Conservation (phyloP, 306 rosid genomes). For the Geum urbanum region DNA sequence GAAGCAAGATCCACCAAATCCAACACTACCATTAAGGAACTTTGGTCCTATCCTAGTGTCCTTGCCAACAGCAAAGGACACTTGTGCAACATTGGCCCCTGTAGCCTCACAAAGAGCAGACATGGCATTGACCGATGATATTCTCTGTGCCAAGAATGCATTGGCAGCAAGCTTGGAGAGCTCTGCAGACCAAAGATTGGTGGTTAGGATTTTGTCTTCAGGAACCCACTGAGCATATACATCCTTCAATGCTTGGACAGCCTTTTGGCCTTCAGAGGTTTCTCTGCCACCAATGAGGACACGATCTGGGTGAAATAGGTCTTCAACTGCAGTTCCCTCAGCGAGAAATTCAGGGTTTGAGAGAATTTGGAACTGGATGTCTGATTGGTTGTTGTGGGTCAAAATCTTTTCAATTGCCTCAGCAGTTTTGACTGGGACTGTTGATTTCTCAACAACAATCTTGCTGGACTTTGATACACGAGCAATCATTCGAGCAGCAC, state of each 20-base stretch:
- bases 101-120: slow-evolving; percentile 99
- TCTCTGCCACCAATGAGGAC: slow-evolving; percentile 94
- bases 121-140: slow-evolving; percentile 92
- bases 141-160: slow-evolving; percentile 94
- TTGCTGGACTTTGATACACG: slow-evolving; percentile 86
- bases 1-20: slow-evolving; percentile 97
- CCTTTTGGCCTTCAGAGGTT: slow-evolving; percentile 69
- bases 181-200: slow-evolving; percentile 95
- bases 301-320: slow-evolving; percentile 74
- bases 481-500: slow-evolving; percentile 95
- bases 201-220: slow-evolving; percentile 67
- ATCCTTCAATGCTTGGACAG: slow-evolving; percentile 63
- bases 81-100: slow-evolving; percentile 74
- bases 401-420: slow-evolving; percentile 94
- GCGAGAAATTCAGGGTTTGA: slow-evolving; percentile 96
- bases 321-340: slow-evolving; percentile 88
- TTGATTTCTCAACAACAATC: slow-evolving; percentile 92
- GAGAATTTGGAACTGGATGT: slow-evolving; percentile 77
- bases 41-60: slow-evolving; percentile 90
- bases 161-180: slow-evolving; percentile 94
- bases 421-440: slow-evolving; percentile 95
- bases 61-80: slow-evolving; percentile 79
- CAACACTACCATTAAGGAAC: slow-evolving; percentile 87
- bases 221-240: slow-evolving; percentile 92
- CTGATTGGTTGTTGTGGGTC: slow-evolving; percentile 75